These are phyloP conservation scores for Medicago lupulina DNA, from an alignment of 306 rosid species.

Conservation along the genomic window DNA sequence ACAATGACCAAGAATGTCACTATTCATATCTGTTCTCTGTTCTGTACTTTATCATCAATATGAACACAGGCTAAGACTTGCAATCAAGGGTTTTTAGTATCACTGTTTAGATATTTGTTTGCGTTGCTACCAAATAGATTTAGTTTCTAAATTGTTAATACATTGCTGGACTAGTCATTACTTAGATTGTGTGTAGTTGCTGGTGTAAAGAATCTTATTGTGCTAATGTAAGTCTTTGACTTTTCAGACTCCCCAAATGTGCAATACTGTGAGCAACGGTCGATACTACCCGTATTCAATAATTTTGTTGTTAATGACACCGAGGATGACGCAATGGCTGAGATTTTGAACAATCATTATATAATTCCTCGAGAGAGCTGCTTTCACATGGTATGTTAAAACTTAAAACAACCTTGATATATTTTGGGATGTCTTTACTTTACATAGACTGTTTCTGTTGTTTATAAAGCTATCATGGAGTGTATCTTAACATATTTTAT, in stretches of 20 bases:
- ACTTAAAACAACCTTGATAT: background rate
- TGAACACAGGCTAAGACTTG: background rate
- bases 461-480: slow-evolving; percentile 24
- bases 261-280: slow-evolving; percentile 47
- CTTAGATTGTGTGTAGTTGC: slow-evolving; percentile 22
- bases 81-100: slow-evolving; percentile 11
- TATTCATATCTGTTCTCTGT: background rate
- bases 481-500: slow-evolving; percentile 50
- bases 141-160: background rate
- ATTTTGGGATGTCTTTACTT: slow-evolving; percentile 14
- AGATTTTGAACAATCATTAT: slow-evolving; percentile 60
- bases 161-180: background rate
- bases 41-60: background rate
- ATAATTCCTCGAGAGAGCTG: slow-evolving; percentile 72
- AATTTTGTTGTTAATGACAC: slow-evolving; percentile 75
- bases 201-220: slow-evolving; percentile 20
- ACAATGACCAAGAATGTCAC: too few species aligned
- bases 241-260: slow-evolving; percentile 53
- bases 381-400: slow-evolving; percentile 82
- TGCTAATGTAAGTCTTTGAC: slow-evolving; percentile 34
- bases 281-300: slow-evolving; percentile 62
- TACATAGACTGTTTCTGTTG: slow-evolving; percentile 17
- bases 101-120: background rate
- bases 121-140: background rate
- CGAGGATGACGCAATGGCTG: slow-evolving; percentile 70